Evolutionary conservation across 2,329 filamentous ascomycete genomes (phyloP).

Genomic region (Fulvia fulva): DNA sequence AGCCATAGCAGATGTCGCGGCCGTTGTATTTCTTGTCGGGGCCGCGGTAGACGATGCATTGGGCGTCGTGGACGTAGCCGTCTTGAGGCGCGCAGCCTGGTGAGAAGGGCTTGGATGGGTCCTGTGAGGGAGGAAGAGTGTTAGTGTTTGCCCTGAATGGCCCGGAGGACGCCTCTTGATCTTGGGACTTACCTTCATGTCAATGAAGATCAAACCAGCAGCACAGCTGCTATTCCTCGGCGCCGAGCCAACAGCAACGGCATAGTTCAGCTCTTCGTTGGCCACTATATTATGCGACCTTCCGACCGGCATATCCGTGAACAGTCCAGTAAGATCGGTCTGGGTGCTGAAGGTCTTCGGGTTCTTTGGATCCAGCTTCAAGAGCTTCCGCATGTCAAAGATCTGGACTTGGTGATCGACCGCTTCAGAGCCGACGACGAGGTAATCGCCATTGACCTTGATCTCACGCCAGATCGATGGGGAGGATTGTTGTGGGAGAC

Average conservation of each 20-base stretch:
- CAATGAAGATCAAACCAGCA: constrained; percentile 53
- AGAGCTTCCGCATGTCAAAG: constrained; percentile 60
- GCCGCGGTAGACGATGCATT: constrained; percentile 52
- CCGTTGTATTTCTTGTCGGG: constrained; percentile 45
- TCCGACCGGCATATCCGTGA: constrained; percentile 44
- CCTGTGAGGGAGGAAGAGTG: too few relatives aligned
- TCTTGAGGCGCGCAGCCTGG: constrained; percentile 50
- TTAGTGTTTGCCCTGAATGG: too few relatives aligned
- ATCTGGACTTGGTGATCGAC: constrained; percentile 56
- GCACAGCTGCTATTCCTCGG: constrained; percentile 44
- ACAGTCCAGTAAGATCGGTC: constrained; percentile 35
- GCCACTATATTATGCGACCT: constrained; percentile 53
- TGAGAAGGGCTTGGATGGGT: constrained; percentile 47
- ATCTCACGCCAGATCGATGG: constrained; percentile 54
- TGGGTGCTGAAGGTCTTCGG: constrained; percentile 43
- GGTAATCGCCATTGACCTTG: constrained; percentile 40
- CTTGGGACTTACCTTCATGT: too few relatives aligned
- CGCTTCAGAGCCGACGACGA: constrained; percentile 45
- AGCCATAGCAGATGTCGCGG: constrained; percentile 50
- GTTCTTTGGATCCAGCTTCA: constrained; percentile 43
- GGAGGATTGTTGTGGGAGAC: constrained; percentile 48
- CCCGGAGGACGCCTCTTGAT: too few relatives aligned
- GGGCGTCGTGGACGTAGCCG: constrained; percentile 56
- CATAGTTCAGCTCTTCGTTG: constrained; percentile 48
- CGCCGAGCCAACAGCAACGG: constrained; percentile 40